Evolutionary conservation across 208 protist species (phyloP).

Genomic region (Vickermania spadyakhi): DNA sequence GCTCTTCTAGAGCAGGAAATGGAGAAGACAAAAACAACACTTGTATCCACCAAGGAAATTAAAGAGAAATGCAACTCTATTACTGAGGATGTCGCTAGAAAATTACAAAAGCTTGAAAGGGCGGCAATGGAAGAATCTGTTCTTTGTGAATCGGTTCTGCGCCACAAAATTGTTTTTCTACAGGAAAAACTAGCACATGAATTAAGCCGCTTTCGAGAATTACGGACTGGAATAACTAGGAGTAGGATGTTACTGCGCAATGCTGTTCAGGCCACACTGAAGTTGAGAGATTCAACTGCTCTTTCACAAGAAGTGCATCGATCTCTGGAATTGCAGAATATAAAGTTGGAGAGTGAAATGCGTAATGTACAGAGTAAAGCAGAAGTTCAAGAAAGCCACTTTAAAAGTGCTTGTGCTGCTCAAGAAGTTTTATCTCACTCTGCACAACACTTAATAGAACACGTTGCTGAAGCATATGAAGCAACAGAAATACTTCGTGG

Average conservation of each 20-base stretch:
- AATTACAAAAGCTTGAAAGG: too few species aligned
- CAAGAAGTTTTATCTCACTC: conserved; percentile 34
- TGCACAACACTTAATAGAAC: conserved; percentile 24
- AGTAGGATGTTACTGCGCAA: not conserved
- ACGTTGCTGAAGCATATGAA: conserved; percentile 19
- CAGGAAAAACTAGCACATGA: not conserved
- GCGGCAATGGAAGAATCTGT: too few species aligned
- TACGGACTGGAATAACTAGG: not conserved
- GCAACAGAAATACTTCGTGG: conserved; percentile 37
- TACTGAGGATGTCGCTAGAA: too few species aligned
- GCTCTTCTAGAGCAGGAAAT: not conserved
- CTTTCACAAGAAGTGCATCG: not conserved
- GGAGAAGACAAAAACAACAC: too few species aligned
- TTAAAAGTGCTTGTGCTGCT: conserved; percentile 11
- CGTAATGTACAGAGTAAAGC: not conserved
- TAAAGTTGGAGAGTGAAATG: not conserved
- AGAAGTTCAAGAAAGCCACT: conserved; percentile 5
- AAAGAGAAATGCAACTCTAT: too few species aligned
- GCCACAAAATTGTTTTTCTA: not conserved
- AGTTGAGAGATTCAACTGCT: not conserved
- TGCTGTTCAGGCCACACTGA: not conserved
- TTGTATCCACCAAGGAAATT: too few species aligned
- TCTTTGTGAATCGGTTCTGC: too few species aligned
- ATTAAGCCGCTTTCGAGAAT: not conserved
- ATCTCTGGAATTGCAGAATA: not conserved